Base-by-base conservation (phyloP, 73 alveolate genomes). In the Blepharisma japonicum region DNA sequence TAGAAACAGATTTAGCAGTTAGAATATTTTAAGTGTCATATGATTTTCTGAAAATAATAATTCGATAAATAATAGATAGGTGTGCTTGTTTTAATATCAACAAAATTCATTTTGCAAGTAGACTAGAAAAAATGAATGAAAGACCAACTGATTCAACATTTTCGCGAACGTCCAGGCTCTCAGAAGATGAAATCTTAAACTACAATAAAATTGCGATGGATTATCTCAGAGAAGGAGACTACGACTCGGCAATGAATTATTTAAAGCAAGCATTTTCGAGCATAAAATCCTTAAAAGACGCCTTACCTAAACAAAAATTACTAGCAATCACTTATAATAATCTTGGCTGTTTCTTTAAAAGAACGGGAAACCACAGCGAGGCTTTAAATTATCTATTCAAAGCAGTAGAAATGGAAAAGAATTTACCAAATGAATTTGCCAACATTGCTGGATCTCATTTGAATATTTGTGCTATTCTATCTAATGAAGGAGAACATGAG, bases 381-480 rank as follows among this genome's bases (percentile, higher is more conserved):
- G 74, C 74, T n/a, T 39, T 61, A 14, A 61, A 61, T 8, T 61
- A 61, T 39, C 23, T 61, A 0, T 61, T 25, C 39, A 61, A 61
- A 25, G 74, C 74, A 9, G 46, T 61, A 18, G 47, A 25, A 8
- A 8, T 61, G 38, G 74, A 61, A 61, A 61, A 25, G 47, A 61
- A 61, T 2, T 39, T 61, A 2, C 74, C 74, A 61, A 61, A 61
- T 61, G 74, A 61, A 25, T 14, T 25, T 20, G 74, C 74, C 14
- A 61, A n/a, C 46, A 61, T 61, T 61, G 74, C 74, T 20, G 74
- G 74, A 25, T n/a, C 74, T 9, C 74, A 61, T 61, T 25, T 61
- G 38, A 61, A 61, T 25, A 61, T 61, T 61, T 61, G 74, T 39
- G 14, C 74, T 20, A 61, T 61, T 20, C 74, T 61, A 0, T 61